Percentiles rank a stretch among this genome's conserved stretches.
phyloP scores from a whole-genome alignment of 2,329 filamentous ascomycete species.

The Curvularia hawaiiensis region DNA sequence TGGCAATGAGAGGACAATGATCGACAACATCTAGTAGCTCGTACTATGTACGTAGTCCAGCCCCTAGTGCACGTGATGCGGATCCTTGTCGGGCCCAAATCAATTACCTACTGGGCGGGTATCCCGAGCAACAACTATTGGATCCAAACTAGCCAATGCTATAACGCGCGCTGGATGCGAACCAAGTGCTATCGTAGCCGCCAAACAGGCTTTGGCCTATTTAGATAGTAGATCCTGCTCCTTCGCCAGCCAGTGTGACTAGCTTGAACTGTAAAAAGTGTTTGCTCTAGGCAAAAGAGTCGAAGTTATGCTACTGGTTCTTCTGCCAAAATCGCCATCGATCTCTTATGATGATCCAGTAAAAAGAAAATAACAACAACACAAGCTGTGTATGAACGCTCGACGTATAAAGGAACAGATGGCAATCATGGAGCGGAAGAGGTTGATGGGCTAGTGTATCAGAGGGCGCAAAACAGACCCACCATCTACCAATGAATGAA shows the following conservation, averaged over 20 bases:
- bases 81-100: neutral
- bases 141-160: neutral
- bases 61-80: neutral
- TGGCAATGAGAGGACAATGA: neutral
- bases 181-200: neutral
- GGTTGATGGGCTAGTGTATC: neutral
- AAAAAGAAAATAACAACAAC: neutral
- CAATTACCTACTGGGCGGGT: neutral
- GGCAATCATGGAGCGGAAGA: neutral
- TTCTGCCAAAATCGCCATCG: neutral
- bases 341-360: neutral
- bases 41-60: neutral
- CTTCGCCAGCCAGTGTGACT: neutral
- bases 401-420: neutral
- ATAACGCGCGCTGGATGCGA: neutral
- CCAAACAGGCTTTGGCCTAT: neutral
- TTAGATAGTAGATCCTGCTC: neutral
- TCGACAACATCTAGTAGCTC: neutral
- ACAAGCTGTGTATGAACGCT: neutral
- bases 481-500: conserved; percentile 7
- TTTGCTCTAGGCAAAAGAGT: neutral
- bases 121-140: neutral
- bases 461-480: neutral
- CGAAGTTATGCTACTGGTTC: neutral
- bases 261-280: neutral